Percentiles rank a stretch among this genome's conserved stretches.
Evolutionary conservation across 805 yeast genomes (phyloP).

Genomic region (Barnettozyma pratensis): DNA sequence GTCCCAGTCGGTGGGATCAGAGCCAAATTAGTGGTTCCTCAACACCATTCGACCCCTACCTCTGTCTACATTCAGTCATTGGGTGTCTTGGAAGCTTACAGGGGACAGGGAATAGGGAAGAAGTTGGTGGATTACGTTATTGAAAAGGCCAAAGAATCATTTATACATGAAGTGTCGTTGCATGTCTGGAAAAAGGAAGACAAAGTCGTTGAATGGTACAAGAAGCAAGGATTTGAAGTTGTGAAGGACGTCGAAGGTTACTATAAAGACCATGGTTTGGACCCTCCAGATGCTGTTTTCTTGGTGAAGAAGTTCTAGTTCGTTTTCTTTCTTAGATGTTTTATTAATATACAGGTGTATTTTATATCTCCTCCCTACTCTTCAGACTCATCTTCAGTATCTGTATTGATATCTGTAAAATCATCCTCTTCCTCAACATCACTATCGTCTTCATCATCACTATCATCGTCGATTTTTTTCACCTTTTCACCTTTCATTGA

Average conservation of each 20-base stretch:
- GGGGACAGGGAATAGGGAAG: conserved; percentile 56
- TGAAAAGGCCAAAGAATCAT: conserved; percentile 48
- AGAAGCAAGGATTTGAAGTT: conserved; percentile 41
- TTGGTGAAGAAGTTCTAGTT: conserved; percentile 29
- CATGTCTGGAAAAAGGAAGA: conserved; percentile 47
- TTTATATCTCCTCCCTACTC: conserved; percentile 25
- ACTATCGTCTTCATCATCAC: conserved; percentile 38
- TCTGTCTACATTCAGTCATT: conserved; percentile 60
- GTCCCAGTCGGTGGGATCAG: conserved; percentile 78
- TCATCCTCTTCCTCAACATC: conserved; percentile 38
- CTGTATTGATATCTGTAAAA: conserved; percentile 54
- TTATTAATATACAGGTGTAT: not conserved
- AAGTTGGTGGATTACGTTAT: conserved; percentile 52
- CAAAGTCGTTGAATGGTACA: conserved; percentile 46
- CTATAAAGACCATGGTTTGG: conserved; percentile 41
- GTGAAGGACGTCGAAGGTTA: conserved; percentile 37
- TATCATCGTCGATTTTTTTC: conserved; percentile 32
- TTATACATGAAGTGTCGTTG: conserved; percentile 45
- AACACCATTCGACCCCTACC: conserved; percentile 42
- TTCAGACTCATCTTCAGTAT: conserved; percentile 51
- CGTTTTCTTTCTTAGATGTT: not conserved
- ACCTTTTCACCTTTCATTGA: conserved; percentile 59
- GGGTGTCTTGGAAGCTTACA: conserved; percentile 63
- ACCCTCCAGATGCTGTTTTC: conserved; percentile 43
- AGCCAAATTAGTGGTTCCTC: conserved; percentile 43